Conservation (phyloP, 1,284 basidiomycete genomes). For the Ganoderma resinaceum region DNA sequence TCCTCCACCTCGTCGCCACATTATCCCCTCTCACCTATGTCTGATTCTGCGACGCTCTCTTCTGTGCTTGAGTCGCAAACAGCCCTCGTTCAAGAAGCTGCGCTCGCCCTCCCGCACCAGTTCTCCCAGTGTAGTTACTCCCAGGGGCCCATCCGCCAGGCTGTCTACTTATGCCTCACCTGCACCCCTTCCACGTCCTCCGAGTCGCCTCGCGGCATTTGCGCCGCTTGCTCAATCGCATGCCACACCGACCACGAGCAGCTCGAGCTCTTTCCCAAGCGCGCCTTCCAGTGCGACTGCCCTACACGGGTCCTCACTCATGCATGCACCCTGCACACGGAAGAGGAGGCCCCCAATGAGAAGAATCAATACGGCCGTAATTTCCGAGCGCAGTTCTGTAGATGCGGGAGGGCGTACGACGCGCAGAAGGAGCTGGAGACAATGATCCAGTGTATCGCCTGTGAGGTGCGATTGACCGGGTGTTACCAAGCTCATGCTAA, state of each 20-base stretch:
- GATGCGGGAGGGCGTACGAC: constrained; percentile 75
- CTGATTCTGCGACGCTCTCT: constrained; percentile 34
- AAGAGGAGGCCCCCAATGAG: constrained; percentile 58
- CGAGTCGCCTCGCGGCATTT: constrained; percentile 52
- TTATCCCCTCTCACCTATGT: constrained; percentile 17
- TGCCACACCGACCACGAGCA: constrained; percentile 86
- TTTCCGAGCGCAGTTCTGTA: constrained; percentile 72
- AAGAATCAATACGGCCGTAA: constrained; percentile 72
- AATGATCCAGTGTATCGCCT: constrained; percentile 85
- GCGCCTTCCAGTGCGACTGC: constrained; percentile 82
- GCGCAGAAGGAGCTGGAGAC: constrained; percentile 75
- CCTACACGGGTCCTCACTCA: constrained; percentile 68
- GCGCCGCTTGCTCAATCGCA: constrained; percentile 82
- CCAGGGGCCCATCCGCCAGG: constrained; percentile 67
- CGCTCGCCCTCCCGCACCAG: constrained; percentile 75
- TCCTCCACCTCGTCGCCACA: not conserved
- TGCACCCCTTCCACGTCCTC: constrained; percentile 50
- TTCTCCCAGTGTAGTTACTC: constrained; percentile 77
- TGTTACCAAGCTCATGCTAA: constrained; percentile 19
- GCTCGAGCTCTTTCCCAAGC: constrained; percentile 84
- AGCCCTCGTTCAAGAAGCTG: constrained; percentile 68
- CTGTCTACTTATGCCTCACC: constrained; percentile 78
- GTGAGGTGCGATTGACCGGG: constrained; percentile 64
- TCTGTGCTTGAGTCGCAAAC: constrained; percentile 62
- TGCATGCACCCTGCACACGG: constrained; percentile 65